Base-by-base conservation (phyloP, 2,329 filamentous ascomycete genomes). In the Tolypocladium tundrense region DNA sequence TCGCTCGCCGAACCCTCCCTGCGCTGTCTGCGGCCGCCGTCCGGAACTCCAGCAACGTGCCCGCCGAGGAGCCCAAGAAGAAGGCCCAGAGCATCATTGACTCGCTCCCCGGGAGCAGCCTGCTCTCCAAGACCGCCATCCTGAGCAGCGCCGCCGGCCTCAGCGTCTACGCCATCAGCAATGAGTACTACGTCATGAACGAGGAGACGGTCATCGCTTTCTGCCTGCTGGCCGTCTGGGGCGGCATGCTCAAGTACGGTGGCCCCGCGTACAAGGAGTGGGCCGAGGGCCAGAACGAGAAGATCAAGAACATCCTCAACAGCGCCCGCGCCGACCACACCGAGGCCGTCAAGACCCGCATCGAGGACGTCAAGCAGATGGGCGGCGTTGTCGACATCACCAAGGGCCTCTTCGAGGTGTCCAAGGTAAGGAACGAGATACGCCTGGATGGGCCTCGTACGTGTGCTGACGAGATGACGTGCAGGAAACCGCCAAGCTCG, bases 151-250 rank as follows among this genome's bases (percentile, higher is more conserved):
- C 88, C 65, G 90, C 94, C 70, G 93, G 89, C 79, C 78, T 96
- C 68, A 92, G 90, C 70, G 84, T 96, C 75, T 96, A 94, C 73
- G 94, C 91, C 71, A 91, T 99, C 79, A 95, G 90, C 87, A 99
- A 96, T 80, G 94, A 99, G 85, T 91, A 97, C 82, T 97, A 97
- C 79, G 91, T 99, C 74, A 84, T 99, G 79, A 99, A 99, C 81
- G 94, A 99, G 84, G 94, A 99, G 83, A 89, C 92, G 63, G 89
- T 99, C 73, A 90, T 96, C 72, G 90, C 90, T 66, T 85, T 99
- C 79, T 94, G 89, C 76, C 83, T 99, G 70, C 81, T 97, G 72
- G 91, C 88, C 73, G 90, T 97, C 73, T 99, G 96, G 88, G 88
- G 82, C 71, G 91, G 87, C 62, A 83, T 96, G 69, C 93, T 90